These are phyloP conservation scores for Dunaliella primolecta DNA, from an alignment of 139 green algal species.

Conservation along the genomic window DNA sequence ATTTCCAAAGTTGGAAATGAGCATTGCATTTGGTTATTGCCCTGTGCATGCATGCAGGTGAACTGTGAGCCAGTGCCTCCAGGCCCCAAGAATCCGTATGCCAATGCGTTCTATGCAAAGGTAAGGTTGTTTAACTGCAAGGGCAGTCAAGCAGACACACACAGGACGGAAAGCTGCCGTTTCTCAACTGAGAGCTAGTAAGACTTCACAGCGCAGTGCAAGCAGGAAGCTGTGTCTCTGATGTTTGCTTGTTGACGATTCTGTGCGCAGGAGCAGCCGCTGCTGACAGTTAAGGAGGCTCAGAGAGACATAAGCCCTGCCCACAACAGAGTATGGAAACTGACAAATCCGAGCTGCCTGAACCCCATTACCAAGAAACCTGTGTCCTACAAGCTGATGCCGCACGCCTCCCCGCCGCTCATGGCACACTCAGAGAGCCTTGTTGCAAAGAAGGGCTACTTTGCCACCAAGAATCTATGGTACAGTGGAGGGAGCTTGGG, in stretches of 20 bases:
- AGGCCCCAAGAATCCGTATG: constrained; percentile 69
- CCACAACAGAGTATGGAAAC: constrained; percentile 52
- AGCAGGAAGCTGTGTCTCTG: too few species aligned
- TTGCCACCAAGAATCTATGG: constrained; percentile 54
- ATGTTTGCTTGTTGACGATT: too few species aligned
- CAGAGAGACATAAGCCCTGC: constrained; percentile 39
- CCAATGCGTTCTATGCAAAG: constrained; percentile 66
- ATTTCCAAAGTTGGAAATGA: too few species aligned
- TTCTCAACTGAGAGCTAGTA: too few species aligned
- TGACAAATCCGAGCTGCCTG: constrained; percentile 17
- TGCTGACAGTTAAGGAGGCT: constrained; percentile 43
- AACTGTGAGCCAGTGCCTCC: constrained; percentile 57
- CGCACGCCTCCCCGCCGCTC: constrained; percentile 39
- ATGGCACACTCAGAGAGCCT: constrained; percentile 36
- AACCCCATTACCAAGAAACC: constrained; percentile 28
- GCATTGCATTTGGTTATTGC: too few species aligned
- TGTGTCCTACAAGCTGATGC: constrained; percentile 60
- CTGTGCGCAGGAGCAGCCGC: constrained; percentile 53
- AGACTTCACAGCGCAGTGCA: too few species aligned
- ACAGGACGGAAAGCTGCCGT: too few species aligned
- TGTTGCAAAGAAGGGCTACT: constrained; percentile 44
- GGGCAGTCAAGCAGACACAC: too few species aligned
- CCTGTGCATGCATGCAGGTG: constrained; percentile 44
- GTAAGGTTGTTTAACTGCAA: too few species aligned
- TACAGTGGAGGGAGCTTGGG: background rate